Conservation (phyloP, 2,329 filamentous ascomycete species). For the Colletotrichum incanum region DNA sequence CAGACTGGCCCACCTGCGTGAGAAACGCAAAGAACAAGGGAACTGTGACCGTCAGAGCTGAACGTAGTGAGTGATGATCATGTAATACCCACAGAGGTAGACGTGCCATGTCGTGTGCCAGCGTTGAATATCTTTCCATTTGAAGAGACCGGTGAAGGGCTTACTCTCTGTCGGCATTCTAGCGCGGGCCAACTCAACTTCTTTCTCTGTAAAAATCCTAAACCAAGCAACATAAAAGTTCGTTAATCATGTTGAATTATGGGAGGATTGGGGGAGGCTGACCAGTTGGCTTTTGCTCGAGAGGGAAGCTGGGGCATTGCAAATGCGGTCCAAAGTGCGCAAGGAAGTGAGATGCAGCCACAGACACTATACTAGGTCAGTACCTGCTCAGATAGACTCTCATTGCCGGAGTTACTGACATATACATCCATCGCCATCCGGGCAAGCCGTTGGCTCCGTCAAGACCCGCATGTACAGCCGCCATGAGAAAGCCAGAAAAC, state of each 20-base stretch:
- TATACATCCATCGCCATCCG: conserved; percentile 50
- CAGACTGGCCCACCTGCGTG: conserved; percentile 46
- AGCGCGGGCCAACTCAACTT: conserved; percentile 45
- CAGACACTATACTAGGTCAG: conserved; percentile 32
- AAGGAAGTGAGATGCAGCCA: conserved; percentile 48
- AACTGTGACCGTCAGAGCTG: conserved; percentile 34
- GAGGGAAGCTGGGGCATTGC: conserved; percentile 49
- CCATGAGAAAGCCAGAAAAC: conserved; percentile 50
- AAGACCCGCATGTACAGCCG: conserved; percentile 45
- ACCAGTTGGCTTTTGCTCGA: conserved; percentile 48
- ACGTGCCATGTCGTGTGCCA: conserved; percentile 52
- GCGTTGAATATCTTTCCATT: conserved; percentile 50
- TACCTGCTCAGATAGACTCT: no score
- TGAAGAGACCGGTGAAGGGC: conserved; percentile 48
- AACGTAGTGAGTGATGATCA: neutral
- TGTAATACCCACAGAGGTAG: conserved; percentile 45
- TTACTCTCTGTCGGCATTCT: conserved; percentile 48
- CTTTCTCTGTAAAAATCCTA: conserved; percentile 48
- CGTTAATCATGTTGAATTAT: neutral
- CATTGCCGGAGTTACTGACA: neutral
- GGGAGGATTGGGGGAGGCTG: neutral
- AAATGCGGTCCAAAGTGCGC: conserved; percentile 47
- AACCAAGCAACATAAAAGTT: neutral
- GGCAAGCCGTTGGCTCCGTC: conserved; percentile 45
- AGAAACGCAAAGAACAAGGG: conserved; percentile 47